Percentiles rank a stretch among this genome's conserved stretches.
Conservation (phyloP, 208 protist species). For the Phytomonas sp. region DNA sequence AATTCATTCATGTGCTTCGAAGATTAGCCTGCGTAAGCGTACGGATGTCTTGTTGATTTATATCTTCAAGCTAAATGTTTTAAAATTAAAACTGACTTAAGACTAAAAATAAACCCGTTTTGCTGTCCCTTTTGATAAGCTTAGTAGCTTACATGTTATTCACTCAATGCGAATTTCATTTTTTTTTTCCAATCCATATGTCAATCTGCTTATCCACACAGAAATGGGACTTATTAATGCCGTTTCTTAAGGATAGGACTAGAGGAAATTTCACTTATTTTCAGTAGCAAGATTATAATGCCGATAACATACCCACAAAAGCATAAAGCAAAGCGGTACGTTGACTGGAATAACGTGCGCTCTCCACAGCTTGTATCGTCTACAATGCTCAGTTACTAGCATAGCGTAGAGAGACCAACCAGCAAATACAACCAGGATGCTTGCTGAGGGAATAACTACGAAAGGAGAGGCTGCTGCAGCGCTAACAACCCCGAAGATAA, state of each 20-base stretch:
- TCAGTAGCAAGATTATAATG: constrained; percentile 2
- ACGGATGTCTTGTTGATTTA: neutral
- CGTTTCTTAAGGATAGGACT: neutral
- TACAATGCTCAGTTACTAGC: constrained; percentile 66
- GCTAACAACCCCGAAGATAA: constrained; percentile 57
- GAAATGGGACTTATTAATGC: neutral
- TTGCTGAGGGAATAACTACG: constrained; percentile 32
- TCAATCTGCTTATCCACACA: neutral
- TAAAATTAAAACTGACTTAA: neutral
- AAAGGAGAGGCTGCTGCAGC: constrained; percentile 41
- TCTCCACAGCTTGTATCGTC: constrained; percentile 60
- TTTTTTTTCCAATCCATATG: neutral
- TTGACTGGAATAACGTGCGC: constrained; percentile 69
- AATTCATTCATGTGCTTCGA: constrained; percentile 67
- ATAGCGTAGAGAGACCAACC: constrained; percentile 74
- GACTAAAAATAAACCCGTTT: constrained; percentile 9
- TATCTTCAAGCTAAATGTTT: neutral
- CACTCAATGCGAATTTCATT: neutral
- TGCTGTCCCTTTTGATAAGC: neutral
- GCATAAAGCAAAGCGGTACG: constrained; percentile 28
- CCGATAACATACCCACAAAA: constrained; percentile 19
- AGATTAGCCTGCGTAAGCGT: neutral
- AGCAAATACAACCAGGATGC: constrained; percentile 52
- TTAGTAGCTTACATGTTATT: neutral
- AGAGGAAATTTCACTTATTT: neutral